A percentile compares a stretch with the other conserved stretches of the same genome.
These are phyloP conservation scores for Citrullus amarus DNA, from an alignment of 306 rosid species.

Conservation along the genomic window DNA sequence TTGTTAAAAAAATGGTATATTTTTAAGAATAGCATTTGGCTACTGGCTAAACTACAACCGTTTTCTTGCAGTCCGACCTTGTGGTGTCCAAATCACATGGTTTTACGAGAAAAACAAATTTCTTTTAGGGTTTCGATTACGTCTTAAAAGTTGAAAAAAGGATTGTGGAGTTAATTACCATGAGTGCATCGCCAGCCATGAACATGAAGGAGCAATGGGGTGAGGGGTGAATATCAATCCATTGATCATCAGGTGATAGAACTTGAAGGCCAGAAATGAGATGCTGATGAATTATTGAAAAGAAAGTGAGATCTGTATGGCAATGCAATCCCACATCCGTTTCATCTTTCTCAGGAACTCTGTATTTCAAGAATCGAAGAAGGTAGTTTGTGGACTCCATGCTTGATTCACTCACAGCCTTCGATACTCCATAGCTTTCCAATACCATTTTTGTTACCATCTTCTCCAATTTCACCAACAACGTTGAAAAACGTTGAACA, in stretches of 20 bases:
- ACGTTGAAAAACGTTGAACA: slow-evolving; percentile 13
- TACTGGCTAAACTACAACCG: no score
- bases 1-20: no score
- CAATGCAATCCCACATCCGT: slow-evolving; percentile 14
- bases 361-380: slow-evolving; percentile 21
- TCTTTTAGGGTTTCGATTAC: no score
- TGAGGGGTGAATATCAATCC: slow-evolving; percentile 22
- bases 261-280: slow-evolving; percentile 24
- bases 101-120: no score
- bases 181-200: slow-evolving; percentile 26
- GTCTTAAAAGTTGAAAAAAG: no score
- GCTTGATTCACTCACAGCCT: slow-evolving; percentile 1
- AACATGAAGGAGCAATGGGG: slow-evolving; percentile 12
- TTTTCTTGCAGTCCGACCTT: no score
- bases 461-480: slow-evolving; percentile 16
- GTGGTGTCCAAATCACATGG: no score
- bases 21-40: no score
- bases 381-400: slow-evolving; percentile 14
- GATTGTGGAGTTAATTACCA: slow-evolving; percentile 8
- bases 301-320: slow-evolving; percentile 25
- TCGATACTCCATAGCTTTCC: slow-evolving; percentile 26
- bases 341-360: slow-evolving; percentile 11
- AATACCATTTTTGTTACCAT: slow-evolving; percentile 25
- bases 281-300: slow-evolving; percentile 23
- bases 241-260: slow-evolving; percentile 12